These are phyloP conservation scores for Nakazawaea peltata DNA, from an alignment of 805 yeast genomes.

Conservation along the genomic window DNA sequence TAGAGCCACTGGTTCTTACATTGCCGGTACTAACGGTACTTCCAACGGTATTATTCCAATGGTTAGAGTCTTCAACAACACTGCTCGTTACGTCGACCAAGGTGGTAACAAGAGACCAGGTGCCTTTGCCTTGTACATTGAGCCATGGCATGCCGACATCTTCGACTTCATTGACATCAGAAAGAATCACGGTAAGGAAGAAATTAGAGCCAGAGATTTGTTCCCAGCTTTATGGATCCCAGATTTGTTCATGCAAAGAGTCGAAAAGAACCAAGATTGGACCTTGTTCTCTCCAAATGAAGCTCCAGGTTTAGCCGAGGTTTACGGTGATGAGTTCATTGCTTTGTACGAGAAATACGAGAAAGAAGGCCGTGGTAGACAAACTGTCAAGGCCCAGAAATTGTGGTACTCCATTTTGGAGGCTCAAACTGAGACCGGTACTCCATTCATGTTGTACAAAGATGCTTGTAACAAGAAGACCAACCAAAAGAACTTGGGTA, in stretches of 20 bases:
- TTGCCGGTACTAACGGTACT: conserved; percentile 87
- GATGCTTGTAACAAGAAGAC: conserved; percentile 85
- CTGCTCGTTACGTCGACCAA: conserved; percentile 96
- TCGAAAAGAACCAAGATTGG: conserved; percentile 75
- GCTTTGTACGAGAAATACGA: conserved; percentile 68
- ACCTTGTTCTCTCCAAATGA: conserved; percentile 83
- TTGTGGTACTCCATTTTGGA: conserved; percentile 85
- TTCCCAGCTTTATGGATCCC: conserved; percentile 94
- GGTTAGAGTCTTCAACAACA: conserved; percentile 90
- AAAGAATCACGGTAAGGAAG: conserved; percentile 94
- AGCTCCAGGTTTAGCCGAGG: conserved; percentile 79
- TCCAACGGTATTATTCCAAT: conserved; percentile 94
- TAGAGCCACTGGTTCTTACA: conserved; percentile 78
- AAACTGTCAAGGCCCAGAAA: conserved; percentile 75
- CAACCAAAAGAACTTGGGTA: conserved; percentile 88
- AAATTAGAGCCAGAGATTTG: conserved; percentile 84
- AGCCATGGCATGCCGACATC: conserved; percentile 96
- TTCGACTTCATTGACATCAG: conserved; percentile 80
- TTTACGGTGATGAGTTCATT: conserved; percentile 79
- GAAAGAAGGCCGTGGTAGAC: conserved; percentile 53
- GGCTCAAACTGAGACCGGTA: conserved; percentile 94
- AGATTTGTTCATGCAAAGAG: conserved; percentile 89
- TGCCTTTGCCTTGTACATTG: conserved; percentile 88
- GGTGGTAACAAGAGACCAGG: conserved; percentile 99
- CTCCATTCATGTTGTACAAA: conserved; percentile 90